Base-by-base conservation (phyloP, 768 basidiomycete species). In the Tulasnella sp. region DNA sequence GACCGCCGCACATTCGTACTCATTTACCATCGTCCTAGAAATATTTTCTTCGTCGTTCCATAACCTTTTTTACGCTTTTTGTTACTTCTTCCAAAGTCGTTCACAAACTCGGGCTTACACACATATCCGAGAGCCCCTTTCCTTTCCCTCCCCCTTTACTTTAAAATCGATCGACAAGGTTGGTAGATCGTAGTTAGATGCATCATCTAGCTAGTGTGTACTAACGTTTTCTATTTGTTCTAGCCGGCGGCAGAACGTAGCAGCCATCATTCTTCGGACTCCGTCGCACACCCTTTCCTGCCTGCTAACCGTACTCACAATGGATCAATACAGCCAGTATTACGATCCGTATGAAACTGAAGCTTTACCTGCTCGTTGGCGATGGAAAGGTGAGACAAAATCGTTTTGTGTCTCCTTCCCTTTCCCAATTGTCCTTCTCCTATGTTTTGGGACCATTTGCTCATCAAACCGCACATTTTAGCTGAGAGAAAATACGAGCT, bases 321-420 rank as follows among this genome's bases (percentile, higher is more conserved):
- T 47, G 44, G 44, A 47, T 47, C 44, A 17, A 17, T 47, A 47
- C 22, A 19, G 14, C 7, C 14, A 19, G 44, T 19, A 16, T 19
- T 12, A 64, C 2, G 29, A 64, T 37, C 8, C 19, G 5, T 64
- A 29, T 29, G 16, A 29, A n/a, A 19, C 17, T 14, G 41, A 42
- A 42, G 22, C 44, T 14, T 34, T 69, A 8, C 68, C 68, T 34
- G 44, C 68, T n/a, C 68, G 68, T 22, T 69, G 68, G 68, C 14
- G 68, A 52, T 69, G 68, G 68, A 69, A 69, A 69, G 68, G 68
- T 69, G 44, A 34, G 62, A 32, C 41, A 41, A 17, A 39, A 67
- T 42, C 68, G 16, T 26, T 44, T 69, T 69, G 39, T 22, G 44
- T 34, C 68, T 34, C 44, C 44, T 69, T 52, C 19, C 41, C 40